Base-by-base conservation (phyloP, 139 green algal species). In the Volvox africanus region DNA sequence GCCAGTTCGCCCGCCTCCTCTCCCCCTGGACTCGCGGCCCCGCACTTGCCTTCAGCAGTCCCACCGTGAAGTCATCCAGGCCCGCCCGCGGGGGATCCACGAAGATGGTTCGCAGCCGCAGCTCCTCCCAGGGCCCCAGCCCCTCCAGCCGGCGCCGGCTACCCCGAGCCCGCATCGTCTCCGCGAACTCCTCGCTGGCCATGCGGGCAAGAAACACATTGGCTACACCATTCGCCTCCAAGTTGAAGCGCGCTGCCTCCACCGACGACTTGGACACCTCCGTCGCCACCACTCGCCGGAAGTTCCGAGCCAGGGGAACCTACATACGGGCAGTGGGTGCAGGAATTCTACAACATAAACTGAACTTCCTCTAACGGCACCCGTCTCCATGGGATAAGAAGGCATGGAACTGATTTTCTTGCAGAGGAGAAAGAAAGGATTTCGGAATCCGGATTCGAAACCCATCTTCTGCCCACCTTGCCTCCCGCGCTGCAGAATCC, bases 241-340 rank as follows among this genome's bases (percentile, higher is more conserved):
- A 62, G 86, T 97, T 97, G 91, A 93, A 87, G 18, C 91, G 73
- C 11, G 97, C 97, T 1, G 97, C 97, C 19, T 95, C 96, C 16
- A 99, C 97, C 0, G 94, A 94, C 0, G 91, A 83, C 90, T 98
- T 98, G 87, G 96, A 97, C 62, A 99, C 92, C 93, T 99, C 97
- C n/a, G 97, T 99, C 0, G 97, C 97, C 11, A 99, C 92, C 30
- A 98, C 96, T 30, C 94, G 88, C 79, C 93, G 82, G 95, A 99
- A 99, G 92, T 98, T 98, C 35, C 94, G 89, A 13, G 97, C 96
- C 28, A 99, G 82, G 0, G 97, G 96, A 0, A 98, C 21, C 82
- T 88, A 67, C 9, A 32, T 55, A 55, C 44, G 44, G 44, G 44
- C 44, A 55, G 44, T 9, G 44, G 44, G 44, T 9, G 44, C 44